These are phyloP conservation scores for Rhodosporidiobolus sp. DNA, from an alignment of 768 basidiomycete species.

Conservation along the genomic window DNA sequence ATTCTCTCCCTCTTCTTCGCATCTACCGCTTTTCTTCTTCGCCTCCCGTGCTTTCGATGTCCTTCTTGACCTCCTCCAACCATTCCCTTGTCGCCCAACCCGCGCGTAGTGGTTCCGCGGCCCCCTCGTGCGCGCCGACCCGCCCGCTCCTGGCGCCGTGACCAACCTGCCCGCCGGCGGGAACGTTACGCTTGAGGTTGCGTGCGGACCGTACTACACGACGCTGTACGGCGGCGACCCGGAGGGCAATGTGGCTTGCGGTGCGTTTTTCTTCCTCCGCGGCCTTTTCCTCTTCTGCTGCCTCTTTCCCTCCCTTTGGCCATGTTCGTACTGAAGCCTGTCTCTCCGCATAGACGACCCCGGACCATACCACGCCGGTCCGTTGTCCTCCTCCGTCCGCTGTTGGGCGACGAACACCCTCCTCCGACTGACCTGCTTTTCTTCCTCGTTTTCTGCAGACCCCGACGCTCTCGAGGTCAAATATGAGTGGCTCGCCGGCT, in stretches of 20 bases:
- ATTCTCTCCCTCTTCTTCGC: background rate
- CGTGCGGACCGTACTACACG: constrained; percentile 35
- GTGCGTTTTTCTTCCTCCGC: too few relatives aligned
- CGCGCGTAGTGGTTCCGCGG: constrained; percentile 42
- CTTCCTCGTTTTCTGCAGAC: constrained; percentile 4
- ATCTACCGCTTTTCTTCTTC: background rate
- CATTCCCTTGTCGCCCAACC: background rate
- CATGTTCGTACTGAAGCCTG: too few relatives aligned
- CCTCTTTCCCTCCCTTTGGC: too few relatives aligned
- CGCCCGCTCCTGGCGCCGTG: constrained; percentile 18
- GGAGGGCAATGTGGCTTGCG: constrained; percentile 14
- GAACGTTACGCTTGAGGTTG: constrained; percentile 39
- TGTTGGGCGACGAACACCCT: too few relatives aligned
- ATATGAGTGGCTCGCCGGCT: constrained; percentile 31
- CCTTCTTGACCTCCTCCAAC: background rate
- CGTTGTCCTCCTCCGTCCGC: too few relatives aligned
- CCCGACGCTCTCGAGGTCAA: constrained; percentile 5
- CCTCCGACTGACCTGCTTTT: too few relatives aligned
- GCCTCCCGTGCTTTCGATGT: background rate
- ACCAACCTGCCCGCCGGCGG: constrained; percentile 38
- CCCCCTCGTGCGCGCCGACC: constrained; percentile 16
- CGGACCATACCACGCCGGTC: constrained; percentile 40
- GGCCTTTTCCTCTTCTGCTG: too few relatives aligned
- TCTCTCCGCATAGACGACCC: too few relatives aligned
- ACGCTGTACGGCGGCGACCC: constrained; percentile 22